Evolutionary conservation across 768 basidiomycete species (phyloP), one percentile per base, ranked within the genome.

Genomic region (Lactifluus pinguis): DNA sequence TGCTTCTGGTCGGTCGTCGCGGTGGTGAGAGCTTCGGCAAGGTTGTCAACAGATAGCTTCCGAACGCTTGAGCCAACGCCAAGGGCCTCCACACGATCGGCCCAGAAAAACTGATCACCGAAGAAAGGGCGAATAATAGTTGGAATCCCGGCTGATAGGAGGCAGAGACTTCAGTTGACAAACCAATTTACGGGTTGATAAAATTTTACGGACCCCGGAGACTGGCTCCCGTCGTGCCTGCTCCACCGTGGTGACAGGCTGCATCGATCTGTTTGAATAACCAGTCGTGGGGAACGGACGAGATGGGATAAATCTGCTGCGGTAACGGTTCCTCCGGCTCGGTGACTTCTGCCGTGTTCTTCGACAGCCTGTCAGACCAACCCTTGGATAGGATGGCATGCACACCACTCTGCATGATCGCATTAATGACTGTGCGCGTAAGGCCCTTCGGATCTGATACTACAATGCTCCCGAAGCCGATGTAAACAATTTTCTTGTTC

Each of bases 71-170:
- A 80, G 49, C 95, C 97, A 52, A 98, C 84, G 41, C 95, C 95
- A 45, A 99, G 80, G 2, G 94, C 92, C 72, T 97, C 93, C n/a
- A 98, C 92, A 32, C 95, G 87, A 72, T 99, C 92, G 3, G 92
- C 92, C 93, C 93, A 98, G 75, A 98, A 95, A 71, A 88, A 92
- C 68, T 98, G 95, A 71, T 98, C 95, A 2, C 97, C 95, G 68
- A 98, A 99, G 81, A 98, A 99, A 0, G 97, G 95, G 64, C 86
- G 86, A 70, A 98, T 92, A 68, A 99, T 89, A 1, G 95, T 98
- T 1, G 97, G 95, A 55, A 93, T 89, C 8, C 92, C 93, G 61
- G 92, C 92, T 90, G 67, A 8, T 64, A 59, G 50, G 25, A 36
- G 25, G 19, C n/a, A n/a, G n/a, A n/a, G n/a, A n/a, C 54, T 8